Conservation (phyloP, 176 grass and related monocot genomes). For the Lolium rigidum region DNA sequence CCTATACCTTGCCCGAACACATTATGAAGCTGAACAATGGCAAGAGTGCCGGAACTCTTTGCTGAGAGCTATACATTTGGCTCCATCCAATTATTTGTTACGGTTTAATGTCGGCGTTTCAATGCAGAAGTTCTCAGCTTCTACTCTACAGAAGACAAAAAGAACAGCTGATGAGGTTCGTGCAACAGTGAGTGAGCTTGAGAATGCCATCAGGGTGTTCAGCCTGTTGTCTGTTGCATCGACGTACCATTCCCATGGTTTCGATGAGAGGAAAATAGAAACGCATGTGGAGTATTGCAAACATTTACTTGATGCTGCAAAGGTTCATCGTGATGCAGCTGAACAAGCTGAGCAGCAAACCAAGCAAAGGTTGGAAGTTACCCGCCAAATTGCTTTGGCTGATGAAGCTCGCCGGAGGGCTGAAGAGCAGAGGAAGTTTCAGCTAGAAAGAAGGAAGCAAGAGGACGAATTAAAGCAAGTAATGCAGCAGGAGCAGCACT, state of each 20-base stretch:
- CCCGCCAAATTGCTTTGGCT: constrained; percentile 90
- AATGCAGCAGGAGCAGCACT: constrained; percentile 88
- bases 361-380: constrained; percentile 88
- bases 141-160: constrained; percentile 91
- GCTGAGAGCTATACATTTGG: constrained; percentile 93
- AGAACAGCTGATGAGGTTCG: constrained; percentile 92
- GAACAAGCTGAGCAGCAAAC: constrained; percentile 93
- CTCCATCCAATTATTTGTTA: constrained; percentile 94
- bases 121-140: constrained; percentile 98
- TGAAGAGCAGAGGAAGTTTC: constrained; percentile 94
- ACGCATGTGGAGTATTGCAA: constrained; percentile 97
- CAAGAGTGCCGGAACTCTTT: constrained; percentile 96
- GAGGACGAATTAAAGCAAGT: constrained; percentile 97
- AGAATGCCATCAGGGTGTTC: constrained; percentile 93
- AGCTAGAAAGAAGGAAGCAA: constrained; percentile 93
- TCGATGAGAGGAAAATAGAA: constrained; percentile 96
- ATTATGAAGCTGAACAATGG: constrained; percentile 98
- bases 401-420: constrained; percentile 92
- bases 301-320: constrained; percentile 94
- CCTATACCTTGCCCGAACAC: constrained; percentile 85
- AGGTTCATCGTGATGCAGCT: constrained; percentile 91
- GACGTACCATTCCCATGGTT: constrained; percentile 88
- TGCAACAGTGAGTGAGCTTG: constrained; percentile 83
- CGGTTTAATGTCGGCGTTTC: constrained; percentile 90
- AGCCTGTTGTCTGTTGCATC: constrained; percentile 76